Base-by-base conservation (phyloP, 768 basidiomycete species). In the Mrakia frigida region DNA sequence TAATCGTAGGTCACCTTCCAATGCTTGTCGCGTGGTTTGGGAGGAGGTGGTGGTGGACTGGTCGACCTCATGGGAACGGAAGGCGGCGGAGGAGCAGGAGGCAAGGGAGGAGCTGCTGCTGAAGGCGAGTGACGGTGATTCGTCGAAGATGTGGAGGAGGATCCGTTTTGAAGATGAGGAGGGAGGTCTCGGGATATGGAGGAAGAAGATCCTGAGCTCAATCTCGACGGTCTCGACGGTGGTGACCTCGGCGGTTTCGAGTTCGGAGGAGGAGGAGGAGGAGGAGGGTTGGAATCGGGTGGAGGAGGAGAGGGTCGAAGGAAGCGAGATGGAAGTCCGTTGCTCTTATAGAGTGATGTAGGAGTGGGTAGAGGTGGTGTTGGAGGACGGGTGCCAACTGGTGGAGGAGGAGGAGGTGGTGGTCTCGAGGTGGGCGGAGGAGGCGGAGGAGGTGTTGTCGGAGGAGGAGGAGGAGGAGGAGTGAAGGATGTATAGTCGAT, bases 251-350 rank as follows among this genome's bases (percentile, higher is more conserved):
- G 28, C 11, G 33, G 21, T 46, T 46, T 56, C 52, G 60, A 43
- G 11, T 14, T 28, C 3, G 53, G 33, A 35, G 37, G 56, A 21
- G 31, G 33, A 21, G 71, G 28, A 46, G 41, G 70, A 35, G 70
- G 14, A 50, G 28, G 41, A n/a, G 71, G 56, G n/a, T 41, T 25
- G n/a, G 33, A 25, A 1, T n/a, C 23, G 31, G 72, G 31, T n/a
- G 72, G 72, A 35, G 72, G 41, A 13, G 72, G 72, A 1, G 72
- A 73, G 11, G 50, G 50, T 2, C 52, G 72, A 28, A 73, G 50
- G 56, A 73, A 73, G 10, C 60, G 50, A 6, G 53, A 28, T n/a
- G 72, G 72, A 4, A 73, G 46, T 6, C 31, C 25, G 6, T 53
- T 31, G 50, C 69, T 70, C 69, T 33, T 33, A 4, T 37, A 23